phyloP scores from a whole-genome alignment of 1,139 yeast genomes.

The Debaryomycetaceae sp. region DNA sequence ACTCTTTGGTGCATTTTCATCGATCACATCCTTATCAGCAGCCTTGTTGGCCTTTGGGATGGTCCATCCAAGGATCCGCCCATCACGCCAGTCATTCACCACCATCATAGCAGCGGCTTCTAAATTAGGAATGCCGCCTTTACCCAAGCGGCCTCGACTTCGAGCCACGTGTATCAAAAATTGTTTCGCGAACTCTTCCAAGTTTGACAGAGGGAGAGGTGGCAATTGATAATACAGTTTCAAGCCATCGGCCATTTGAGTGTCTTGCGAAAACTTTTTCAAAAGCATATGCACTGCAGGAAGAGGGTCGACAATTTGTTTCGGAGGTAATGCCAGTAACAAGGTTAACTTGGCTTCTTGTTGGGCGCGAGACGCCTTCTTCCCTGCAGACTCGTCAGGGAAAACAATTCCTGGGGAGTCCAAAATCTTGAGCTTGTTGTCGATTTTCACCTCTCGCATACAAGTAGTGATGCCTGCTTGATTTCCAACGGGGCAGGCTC shows the following conservation, averaged over 20 bases:
- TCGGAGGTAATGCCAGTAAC: constrained; percentile 84
- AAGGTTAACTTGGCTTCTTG: constrained; percentile 84
- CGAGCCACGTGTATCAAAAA: constrained; percentile 90
- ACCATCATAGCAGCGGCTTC: constrained; percentile 77
- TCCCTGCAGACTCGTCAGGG: constrained; percentile 53
- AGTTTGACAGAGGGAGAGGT: constrained; percentile 56
- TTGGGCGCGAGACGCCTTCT: constrained; percentile 41
- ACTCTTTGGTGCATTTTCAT: constrained; percentile 28
- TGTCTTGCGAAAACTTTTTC: constrained; percentile 60
- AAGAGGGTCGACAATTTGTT: constrained; percentile 73
- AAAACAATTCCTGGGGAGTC: constrained; percentile 98
- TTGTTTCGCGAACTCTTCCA: constrained; percentile 65
- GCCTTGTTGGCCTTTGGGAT: constrained; percentile 58
- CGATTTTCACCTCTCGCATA: constrained; percentile 85
- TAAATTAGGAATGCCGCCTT: constrained; percentile 87
- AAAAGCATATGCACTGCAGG: constrained; percentile 72
- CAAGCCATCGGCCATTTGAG: constrained; percentile 68
- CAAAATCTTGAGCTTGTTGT: constrained; percentile 74
- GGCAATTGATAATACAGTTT: constrained; percentile 69
- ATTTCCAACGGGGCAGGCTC: constrained; percentile 94
- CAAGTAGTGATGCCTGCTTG: constrained; percentile 96
- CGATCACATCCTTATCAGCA: constrained; percentile 16
- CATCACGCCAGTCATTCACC: constrained; percentile 95
- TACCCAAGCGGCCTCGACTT: constrained; percentile 82
- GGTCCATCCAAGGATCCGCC: constrained; percentile 87